These are phyloP conservation scores for Croton setiger DNA, from an alignment of 441 rosid genomes.

Conservation along the genomic window DNA sequence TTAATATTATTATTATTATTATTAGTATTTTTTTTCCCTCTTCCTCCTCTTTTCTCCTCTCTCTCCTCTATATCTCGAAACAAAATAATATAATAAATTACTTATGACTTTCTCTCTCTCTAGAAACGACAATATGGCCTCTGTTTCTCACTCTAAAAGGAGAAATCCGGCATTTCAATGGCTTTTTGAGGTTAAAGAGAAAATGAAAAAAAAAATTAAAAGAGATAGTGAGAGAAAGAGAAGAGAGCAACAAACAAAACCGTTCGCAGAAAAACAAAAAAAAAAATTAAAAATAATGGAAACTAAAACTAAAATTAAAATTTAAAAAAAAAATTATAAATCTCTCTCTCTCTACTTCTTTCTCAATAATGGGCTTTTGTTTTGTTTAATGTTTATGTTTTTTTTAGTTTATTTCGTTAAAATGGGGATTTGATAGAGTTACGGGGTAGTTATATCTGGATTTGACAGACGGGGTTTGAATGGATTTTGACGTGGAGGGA, in stretches of 20 bases:
- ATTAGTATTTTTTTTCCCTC: not conserved
- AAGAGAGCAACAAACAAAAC: constrained; percentile 20
- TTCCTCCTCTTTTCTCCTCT: not conserved
- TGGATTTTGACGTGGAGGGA: constrained; percentile 7
- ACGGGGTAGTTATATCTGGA: fast-evolving
- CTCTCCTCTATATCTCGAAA: not conserved
- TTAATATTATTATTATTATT: not conserved
- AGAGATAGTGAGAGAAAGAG: not conserved
- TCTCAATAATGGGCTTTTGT: constrained; percentile 14
- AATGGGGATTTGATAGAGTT: not conserved
- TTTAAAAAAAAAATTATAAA: not conserved
- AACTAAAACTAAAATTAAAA: too few species aligned
- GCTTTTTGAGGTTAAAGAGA: not conserved
- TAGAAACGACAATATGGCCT: not conserved
- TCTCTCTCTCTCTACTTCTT: not conserved
- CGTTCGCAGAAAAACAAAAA: not conserved
- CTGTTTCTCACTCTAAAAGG: constrained; percentile 23
- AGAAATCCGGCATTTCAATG: constrained; percentile 5
- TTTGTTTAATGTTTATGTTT: not conserved
- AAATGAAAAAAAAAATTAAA: not conserved
- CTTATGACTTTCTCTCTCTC: constrained; percentile 11
- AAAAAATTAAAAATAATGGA: too few species aligned
- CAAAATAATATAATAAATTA: not conserved
- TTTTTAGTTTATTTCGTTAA: not conserved
- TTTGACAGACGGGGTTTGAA: constrained; percentile 17